Base-by-base conservation (phyloP, 768 basidiomycete genomes). In the Sarcomyxa edulis region DNA sequence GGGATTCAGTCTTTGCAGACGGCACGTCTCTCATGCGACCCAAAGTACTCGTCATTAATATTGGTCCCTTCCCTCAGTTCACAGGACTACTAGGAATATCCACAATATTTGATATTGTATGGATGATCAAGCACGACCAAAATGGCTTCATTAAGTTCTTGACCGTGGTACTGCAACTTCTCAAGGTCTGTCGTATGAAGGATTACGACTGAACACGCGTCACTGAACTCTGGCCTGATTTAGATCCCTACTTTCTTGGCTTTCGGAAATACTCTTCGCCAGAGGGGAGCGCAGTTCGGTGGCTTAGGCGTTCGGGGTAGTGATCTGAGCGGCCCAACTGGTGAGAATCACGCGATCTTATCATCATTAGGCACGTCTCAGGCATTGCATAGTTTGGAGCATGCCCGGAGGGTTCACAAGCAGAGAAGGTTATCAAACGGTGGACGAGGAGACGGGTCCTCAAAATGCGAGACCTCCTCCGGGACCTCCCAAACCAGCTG, bases 391-490 rank as follows among this genome's bases (percentile, higher is more conserved):
- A 85, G 83, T 85, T 11, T 85, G 83, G 83, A 74, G 81, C 14
- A 85, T 85, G 83, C 83, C 83, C 4, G 83, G 82, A 10, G 80
- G 80, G 1, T 79, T 83, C 48, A 77, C 78, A 1, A 73, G 76
- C 4, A 65, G 72, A 27, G 74, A 74, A 37, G 77, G 80, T 6
- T 83, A 83, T 52, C 79, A 83, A 51, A 71, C 66, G 27, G 69
- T 83, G 8, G 76, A 77, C 37, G 79, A 77, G 25, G 75, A 79
- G 45, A 23, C 48, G 39, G 38, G 45, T 31, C 46, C 49, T 14
- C 47, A 54, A 40, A 53, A 45, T 36, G 43, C 53, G 35, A 56
- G 57, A 41, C 48, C 54, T 21, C 44, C 53, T 9, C 43, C 40
- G 23, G 34, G 49, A 12, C 32, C 53, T 34, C 35, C 47, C 30